Evolutionary conservation across 139 green algal genomes (phyloP).

Genomic region (Tetradesmus lagerheimii): DNA sequence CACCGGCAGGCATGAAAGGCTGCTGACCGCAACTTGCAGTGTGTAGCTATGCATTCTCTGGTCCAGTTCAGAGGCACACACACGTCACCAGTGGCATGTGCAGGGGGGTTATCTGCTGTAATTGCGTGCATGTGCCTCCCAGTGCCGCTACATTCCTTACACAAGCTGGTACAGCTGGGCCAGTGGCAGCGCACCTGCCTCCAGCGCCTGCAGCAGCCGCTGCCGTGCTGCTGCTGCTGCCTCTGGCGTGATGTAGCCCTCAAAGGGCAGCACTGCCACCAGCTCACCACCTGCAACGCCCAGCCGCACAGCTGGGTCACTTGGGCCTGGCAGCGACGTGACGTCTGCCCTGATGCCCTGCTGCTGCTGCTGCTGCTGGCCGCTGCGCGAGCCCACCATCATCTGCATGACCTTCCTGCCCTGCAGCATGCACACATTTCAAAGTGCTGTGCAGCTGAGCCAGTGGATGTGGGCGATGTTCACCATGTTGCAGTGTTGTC

Average conservation of each 20-base stretch:
- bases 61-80: no score
- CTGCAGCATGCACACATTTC: conserved; percentile 29
- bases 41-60: not conserved
- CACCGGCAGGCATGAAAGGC: no score
- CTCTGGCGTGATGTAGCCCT: conserved; percentile 72
- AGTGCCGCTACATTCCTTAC: no score
- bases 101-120: no score
- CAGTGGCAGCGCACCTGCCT: conserved; percentile 45
- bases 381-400: conserved; percentile 22
- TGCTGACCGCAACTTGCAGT: no score
- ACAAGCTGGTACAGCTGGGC: not conserved
- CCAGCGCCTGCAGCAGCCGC: conserved; percentile 52
- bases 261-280: conserved; percentile 68
- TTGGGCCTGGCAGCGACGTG: conserved; percentile 45
- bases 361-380: not conserved
- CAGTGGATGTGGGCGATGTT: not conserved
- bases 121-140: no score
- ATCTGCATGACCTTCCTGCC: conserved; percentile 61
- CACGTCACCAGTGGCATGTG: no score
- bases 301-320: conserved; percentile 46
- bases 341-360: not conserved
- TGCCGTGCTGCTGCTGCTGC: conserved; percentile 47
- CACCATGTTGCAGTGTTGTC: not conserved
- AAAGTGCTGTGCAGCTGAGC: not conserved
- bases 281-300: conserved; percentile 70